A percentile compares a stretch with the other conserved stretches of the same genome.
phyloP scores from a whole-genome alignment of 108 stramenopile genomes.

The Nitzschia sp. region DNA sequence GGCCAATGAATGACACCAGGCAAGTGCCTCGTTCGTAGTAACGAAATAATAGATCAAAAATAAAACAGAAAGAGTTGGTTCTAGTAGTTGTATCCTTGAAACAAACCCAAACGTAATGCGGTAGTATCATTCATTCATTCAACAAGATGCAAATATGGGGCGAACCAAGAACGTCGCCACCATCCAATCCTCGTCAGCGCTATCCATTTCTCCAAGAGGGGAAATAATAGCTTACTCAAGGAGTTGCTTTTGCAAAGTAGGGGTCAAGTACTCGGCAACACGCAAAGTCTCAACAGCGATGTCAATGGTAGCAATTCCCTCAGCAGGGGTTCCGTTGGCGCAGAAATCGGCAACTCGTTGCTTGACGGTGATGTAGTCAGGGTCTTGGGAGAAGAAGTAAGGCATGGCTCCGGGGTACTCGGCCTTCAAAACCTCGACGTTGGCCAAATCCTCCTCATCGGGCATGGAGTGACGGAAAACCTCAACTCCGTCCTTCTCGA shows the following conservation, averaged over 20 bases:
- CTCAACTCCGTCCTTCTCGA: slow-evolving; percentile 75
- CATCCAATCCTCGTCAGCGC: too few relatives aligned
- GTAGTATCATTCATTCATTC: too few relatives aligned
- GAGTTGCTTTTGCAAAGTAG: slow-evolving; percentile 71
- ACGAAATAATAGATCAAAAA: too few relatives aligned
- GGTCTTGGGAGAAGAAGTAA: slow-evolving; percentile 93
- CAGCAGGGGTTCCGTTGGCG: slow-evolving; percentile 68
- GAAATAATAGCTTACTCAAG: slow-evolving; percentile 8
- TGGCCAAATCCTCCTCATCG: slow-evolving; percentile 87
- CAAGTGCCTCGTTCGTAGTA: too few relatives aligned
- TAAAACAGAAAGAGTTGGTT: too few relatives aligned
- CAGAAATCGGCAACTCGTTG: slow-evolving; percentile 76
- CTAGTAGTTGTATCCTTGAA: too few relatives aligned
- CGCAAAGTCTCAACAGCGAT: slow-evolving; percentile 84
- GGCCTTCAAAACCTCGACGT: slow-evolving; percentile 70
- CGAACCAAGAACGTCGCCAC: too few relatives aligned
- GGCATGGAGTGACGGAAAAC: slow-evolving; percentile 87
- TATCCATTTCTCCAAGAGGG: too few relatives aligned
- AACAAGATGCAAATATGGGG: too few relatives aligned
- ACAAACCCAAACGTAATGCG: too few relatives aligned
- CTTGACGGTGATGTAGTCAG: slow-evolving; percentile 95
- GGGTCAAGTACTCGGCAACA: slow-evolving; percentile 87
- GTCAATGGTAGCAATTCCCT: slow-evolving; percentile 89
- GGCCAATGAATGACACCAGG: too few relatives aligned
- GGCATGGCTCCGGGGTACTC: slow-evolving; percentile 92